These are phyloP conservation scores for Magnusiomyces tetraspermus DNA, from an alignment of 1,139 yeast genomes.

Conservation along the genomic window DNA sequence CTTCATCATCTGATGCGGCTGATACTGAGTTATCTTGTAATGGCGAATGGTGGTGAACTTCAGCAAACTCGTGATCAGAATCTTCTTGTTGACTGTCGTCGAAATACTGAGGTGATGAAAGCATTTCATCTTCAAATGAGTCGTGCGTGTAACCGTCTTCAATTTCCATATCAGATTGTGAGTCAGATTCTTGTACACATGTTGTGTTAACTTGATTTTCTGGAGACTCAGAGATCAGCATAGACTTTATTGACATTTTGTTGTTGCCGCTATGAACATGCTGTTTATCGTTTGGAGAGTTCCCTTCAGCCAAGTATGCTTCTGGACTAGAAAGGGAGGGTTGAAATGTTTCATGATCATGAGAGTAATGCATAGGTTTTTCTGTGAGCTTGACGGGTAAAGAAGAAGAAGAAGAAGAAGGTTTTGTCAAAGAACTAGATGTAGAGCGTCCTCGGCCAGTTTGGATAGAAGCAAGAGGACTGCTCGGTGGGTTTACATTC, in stretches of 20 bases:
- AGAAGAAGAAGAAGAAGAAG: neutral
- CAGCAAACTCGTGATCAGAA: neutral
- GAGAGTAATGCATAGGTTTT: neutral
- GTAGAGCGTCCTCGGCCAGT: neutral
- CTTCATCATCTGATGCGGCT: too few relatives aligned
- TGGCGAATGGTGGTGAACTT: too few relatives aligned
- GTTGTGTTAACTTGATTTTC: neutral
- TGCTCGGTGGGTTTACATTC: conserved; percentile 1
- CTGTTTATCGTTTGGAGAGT: neutral
- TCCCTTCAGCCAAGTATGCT: neutral
- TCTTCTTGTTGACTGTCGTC: neutral
- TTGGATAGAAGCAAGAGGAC: neutral
- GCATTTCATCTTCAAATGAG: neutral
- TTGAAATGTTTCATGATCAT: neutral
- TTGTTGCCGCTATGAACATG: neutral
- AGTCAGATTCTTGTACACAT: neutral
- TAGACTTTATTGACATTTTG: neutral
- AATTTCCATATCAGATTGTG: neutral
- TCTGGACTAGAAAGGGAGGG: conserved; percentile 1
- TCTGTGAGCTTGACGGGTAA: neutral
- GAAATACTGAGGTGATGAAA: neutral
- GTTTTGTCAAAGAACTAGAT: neutral
- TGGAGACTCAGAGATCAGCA: neutral
- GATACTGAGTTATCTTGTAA: too few relatives aligned
- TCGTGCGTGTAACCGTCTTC: neutral